Base-by-base conservation (phyloP, 2,329 filamentous ascomycete genomes). In the Emmonsiellopsis sp. region DNA sequence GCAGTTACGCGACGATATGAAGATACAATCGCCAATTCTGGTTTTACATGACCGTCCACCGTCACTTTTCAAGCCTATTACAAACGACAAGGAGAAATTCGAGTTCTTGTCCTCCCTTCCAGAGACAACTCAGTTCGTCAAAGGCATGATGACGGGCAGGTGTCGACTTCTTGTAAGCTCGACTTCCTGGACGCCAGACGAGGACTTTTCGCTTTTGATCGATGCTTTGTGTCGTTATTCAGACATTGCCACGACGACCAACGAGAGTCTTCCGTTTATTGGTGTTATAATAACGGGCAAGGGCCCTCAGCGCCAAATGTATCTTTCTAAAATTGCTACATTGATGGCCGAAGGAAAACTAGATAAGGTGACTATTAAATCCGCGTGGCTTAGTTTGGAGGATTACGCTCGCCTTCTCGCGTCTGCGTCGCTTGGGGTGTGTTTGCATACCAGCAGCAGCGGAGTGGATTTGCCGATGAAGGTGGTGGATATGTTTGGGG, bases 391-490 rank as follows among this genome's bases (percentile, higher is more conserved):
- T 15, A 86, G 82, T 7, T 85, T 88, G 5, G 77, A 82, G 52
- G 87, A 95, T 68, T 98, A 98, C 67, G 92, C 93, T 0, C 78
- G 76, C 0, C 78, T 98, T 3, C 82, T 98, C 32, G 87, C 86
- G 9, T 85, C 85, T 44, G 90, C 93, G 2, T 92, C 96, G 63
- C 76, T 98, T 0, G 93, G 93, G 8, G 82, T 98, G 26, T 95
- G 89, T 54, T 75, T 98, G 30, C 93, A 98, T 73, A 95, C 83
- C 59, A 96, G 90, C 11, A 94, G 87, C 60, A 95, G 89, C 2
- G 93, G 93, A 1, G 90, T 98, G 0, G 93, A 98, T 70, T 76
- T 98, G 16, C 93, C 93, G 0, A 98, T 98, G 93, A 98, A 98
- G 72, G 90, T 98, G 1, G 91, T 98, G 11, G 93, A 98, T 67